A percentile compares a stretch with the other conserved stretches of the same genome.
Evolutionary conservation across 345 rosid genomes (phyloP).

Genomic region (Streptanthus diversifolius): DNA sequence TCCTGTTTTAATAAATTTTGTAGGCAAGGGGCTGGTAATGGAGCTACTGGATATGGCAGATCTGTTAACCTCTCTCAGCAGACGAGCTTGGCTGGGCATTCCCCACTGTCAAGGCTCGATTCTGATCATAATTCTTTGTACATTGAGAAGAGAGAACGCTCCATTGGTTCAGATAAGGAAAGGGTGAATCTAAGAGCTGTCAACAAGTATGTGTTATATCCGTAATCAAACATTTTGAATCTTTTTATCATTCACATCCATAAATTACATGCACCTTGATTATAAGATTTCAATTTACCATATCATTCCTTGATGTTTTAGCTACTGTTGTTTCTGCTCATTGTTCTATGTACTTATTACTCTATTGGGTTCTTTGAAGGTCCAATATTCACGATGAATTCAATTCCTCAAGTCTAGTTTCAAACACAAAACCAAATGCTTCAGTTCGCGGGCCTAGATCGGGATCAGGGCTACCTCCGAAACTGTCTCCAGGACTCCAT

Average conservation of each 20-base stretch:
- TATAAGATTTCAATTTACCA: slow-evolving; percentile 7
- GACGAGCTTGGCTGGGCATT: slow-evolving; percentile 51
- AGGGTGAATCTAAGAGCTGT: slow-evolving; percentile 63
- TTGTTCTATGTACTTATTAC: slow-evolving; percentile 8
- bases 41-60: slow-evolving; percentile 63
- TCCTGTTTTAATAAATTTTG: slow-evolving; percentile 32
- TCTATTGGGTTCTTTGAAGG: slow-evolving; percentile 40
- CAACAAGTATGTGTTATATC: slow-evolving; percentile 59
- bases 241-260: neutral
- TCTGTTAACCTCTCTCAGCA: slow-evolving; percentile 57
- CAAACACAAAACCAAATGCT: slow-evolving; percentile 56
- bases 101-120: slow-evolving; percentile 50
- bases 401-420: slow-evolving; percentile 67
- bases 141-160: slow-evolving; percentile 73
- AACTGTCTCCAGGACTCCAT: slow-evolving; percentile 62
- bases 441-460: slow-evolving; percentile 76
- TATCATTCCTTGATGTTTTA: slow-evolving; percentile 3
- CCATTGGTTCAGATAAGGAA: slow-evolving; percentile 75
- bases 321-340: slow-evolving; percentile 16
- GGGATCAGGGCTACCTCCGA: slow-evolving; percentile 56
- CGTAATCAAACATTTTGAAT: neutral
- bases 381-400: slow-evolving; percentile 61
- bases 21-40: slow-evolving; percentile 65
- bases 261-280: neutral
- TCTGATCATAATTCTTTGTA: slow-evolving; percentile 51